Evolutionary conservation across 192 early-diverging fungal genomes (phyloP), one percentile per base, ranked within the genome.

Genomic region (Backusella liffmaniae): DNA sequence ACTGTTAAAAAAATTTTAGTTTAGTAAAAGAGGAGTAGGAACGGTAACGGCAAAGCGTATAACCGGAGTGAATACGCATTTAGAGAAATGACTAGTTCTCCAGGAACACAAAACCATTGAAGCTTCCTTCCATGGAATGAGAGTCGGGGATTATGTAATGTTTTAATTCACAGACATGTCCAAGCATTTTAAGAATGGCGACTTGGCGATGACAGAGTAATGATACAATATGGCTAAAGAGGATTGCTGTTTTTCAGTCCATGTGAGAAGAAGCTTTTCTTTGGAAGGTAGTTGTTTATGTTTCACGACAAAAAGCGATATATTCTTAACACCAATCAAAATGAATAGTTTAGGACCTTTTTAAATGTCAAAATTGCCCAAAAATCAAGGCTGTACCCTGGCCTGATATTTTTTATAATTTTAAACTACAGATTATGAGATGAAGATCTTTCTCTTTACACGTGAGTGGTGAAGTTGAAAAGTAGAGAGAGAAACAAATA

Each of bases 371-470:
- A 62, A 59, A 62, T 29, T 62, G 56, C 3, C 3, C 23, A 62
- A 62, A 62, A 62, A 23, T 12, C 56, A 62, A 62, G 56, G 56
- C 4, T 29, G 56, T 13, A 62, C 56, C 56, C 56, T 62, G 56
- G 56, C 56, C 56, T 62, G 56, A 29, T 4, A 62, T 62, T 62
- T 56, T 56, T 21, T 21, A 18, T 21, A 56, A 18, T 56, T 56
- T 62, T 62, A 29, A 62, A 62, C 2, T 62, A 62, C 56, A 62
- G 56, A 62, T 12, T 10, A 62, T 62, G 23, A 29, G 56, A 15
- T 29, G 56, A 62, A 62, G 56, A 62, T 62, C 56, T 49, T 49
- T 62, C 56, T 62, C 26, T 62, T 59, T 26, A 62, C 23, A 62
- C 56, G 23, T 26, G 56, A 62, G 56, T 62, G 56, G 23, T 29